Evolutionary conservation across 176 grass and related monocot genomes (phyloP).

Genomic region (Rhynchospora tenuis): DNA sequence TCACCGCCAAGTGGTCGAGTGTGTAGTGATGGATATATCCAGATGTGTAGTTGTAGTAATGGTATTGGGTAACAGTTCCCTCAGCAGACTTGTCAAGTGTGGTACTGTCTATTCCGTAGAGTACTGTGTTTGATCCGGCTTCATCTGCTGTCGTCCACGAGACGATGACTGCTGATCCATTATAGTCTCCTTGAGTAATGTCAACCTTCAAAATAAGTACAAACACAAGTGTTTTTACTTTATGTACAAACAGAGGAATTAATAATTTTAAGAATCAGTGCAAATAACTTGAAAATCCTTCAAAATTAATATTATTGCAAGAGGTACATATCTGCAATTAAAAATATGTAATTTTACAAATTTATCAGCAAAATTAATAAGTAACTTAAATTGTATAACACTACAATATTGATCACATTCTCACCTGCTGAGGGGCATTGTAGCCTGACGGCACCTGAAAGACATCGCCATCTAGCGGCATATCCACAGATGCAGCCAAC

Average conservation of each 20-base stretch:
- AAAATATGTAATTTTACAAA: no score
- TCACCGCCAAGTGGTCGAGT: conserved; percentile 39
- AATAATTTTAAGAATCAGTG: no score
- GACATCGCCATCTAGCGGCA: conserved; percentile 60
- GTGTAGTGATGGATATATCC: conserved; percentile 73
- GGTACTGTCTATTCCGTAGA: conserved; percentile 35
- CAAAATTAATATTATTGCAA: no score
- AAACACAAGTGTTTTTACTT: no score
- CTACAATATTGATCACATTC: no score
- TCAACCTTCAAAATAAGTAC: conserved; percentile 46
- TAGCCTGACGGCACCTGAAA: conserved; percentile 46
- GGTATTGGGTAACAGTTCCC: conserved; percentile 41
- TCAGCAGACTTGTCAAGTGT: conserved; percentile 23
- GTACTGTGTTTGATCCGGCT: conserved; percentile 43
- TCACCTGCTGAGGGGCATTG: conserved; percentile 75
- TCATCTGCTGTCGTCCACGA: conserved; percentile 61
- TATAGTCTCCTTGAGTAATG: conserved; percentile 59
- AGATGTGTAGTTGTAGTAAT: conserved; percentile 70
- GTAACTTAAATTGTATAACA: no score
- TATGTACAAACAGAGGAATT: no score
- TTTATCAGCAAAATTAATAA: no score
- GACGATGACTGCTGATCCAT: conserved; percentile 43
- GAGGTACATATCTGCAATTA: no score
- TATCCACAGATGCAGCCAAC: conserved; percentile 36
- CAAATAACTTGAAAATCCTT: no score